Evolutionary conservation across 2,329 filamentous ascomycete genomes (phyloP).

Genomic region (Aspergillus puulaauensis): DNA sequence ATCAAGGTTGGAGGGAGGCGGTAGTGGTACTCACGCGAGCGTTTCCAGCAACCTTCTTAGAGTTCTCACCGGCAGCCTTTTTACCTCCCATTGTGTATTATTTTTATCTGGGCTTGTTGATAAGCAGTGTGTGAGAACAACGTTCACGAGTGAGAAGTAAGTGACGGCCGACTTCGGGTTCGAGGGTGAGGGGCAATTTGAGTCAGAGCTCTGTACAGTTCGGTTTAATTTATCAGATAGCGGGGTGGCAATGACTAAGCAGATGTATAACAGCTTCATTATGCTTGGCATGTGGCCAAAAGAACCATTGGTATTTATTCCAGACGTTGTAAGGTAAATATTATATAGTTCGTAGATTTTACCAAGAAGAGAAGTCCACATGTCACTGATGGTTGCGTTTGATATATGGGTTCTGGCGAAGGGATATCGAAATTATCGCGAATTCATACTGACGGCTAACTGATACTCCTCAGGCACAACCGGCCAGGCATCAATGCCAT

Average conservation of each 20-base stretch:
- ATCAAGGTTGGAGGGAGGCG: slow-evolving; percentile 19
- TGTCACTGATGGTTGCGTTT: not conserved
- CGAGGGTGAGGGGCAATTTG: slow-evolving; percentile 2
- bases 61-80: slow-evolving; percentile 65
- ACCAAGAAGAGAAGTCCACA: not conserved
- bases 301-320: not conserved
- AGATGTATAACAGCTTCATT: not conserved
- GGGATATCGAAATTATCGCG: too few species aligned
- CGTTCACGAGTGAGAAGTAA: not conserved
- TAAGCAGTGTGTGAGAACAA: too few species aligned
- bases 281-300: not conserved
- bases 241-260: slow-evolving; percentile 9
- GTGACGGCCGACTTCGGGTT: not conserved
- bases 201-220: not conserved
- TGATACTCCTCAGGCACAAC: slow-evolving; percentile 22
- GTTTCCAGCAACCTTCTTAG: slow-evolving; percentile 86
- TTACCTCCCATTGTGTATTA: slow-evolving; percentile 68
- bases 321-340: not conserved
- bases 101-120: not conserved
- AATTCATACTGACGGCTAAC: not conserved
- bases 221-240: slow-evolving; percentile 2
- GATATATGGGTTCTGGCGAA: not conserved
- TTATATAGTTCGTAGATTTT: not conserved
- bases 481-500: slow-evolving; percentile 51
- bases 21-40: slow-evolving; percentile 51